Percentiles rank a stretch among this genome's conserved stretches.
These are phyloP conservation scores for Erythrophleum ivorense DNA, from an alignment of 331 rosid species.

Conservation along the genomic window DNA sequence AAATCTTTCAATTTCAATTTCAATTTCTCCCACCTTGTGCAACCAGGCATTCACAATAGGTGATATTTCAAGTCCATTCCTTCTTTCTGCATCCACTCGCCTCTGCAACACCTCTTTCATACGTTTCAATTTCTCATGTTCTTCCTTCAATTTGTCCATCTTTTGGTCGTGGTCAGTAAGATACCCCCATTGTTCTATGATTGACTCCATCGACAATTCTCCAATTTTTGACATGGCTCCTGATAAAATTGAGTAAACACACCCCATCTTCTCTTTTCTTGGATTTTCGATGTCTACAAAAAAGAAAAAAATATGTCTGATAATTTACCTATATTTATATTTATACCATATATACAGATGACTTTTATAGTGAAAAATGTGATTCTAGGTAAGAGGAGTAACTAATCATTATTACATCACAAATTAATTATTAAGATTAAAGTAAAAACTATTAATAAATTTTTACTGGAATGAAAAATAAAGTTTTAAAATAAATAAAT, in stretches of 20 bases:
- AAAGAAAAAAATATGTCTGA: too few relatives aligned
- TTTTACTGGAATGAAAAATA: too few relatives aligned
- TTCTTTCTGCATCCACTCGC: background rate
- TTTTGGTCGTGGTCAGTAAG: background rate
- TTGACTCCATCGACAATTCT: background rate
- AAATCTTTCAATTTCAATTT: background rate
- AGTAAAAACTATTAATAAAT: too few relatives aligned
- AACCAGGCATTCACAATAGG: conserved; percentile 6
- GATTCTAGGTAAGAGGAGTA: too few relatives aligned
- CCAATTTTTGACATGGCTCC: background rate
- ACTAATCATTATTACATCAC: too few relatives aligned
- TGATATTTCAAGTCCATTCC: conserved; percentile 1
- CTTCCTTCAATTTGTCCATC: background rate
- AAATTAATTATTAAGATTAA: too few relatives aligned
- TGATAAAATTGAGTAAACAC: background rate
- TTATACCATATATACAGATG: too few relatives aligned
- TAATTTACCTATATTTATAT: too few relatives aligned
- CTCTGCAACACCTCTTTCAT: background rate
- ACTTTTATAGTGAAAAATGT: too few relatives aligned
- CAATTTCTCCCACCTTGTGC: background rate
- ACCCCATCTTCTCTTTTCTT: background rate
- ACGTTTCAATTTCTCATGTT: background rate
- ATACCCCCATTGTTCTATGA: background rate
- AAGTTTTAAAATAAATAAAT: too few relatives aligned
- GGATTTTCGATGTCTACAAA: too few relatives aligned